Conservation (phyloP, 75 land plant species). For the Sequoia sempervirens region DNA sequence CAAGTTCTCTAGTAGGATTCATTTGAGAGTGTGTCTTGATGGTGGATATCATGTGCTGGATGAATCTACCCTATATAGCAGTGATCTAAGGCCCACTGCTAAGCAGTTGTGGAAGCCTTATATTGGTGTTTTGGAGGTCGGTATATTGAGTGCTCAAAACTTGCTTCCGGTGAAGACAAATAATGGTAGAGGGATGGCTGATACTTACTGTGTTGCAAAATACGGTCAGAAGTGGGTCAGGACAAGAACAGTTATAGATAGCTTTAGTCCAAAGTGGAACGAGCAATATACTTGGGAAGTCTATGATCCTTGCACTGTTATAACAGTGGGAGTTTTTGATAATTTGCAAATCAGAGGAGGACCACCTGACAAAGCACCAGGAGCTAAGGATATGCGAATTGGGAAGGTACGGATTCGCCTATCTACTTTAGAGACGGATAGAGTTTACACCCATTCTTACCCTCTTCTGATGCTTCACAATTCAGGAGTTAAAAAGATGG, state of each 20-base stretch:
- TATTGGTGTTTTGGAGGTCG: slow-evolving; percentile 52
- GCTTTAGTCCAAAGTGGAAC: slow-evolving; percentile 60
- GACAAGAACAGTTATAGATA: slow-evolving; percentile 54
- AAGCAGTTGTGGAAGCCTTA: slow-evolving; percentile 50
- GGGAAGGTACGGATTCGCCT: slow-evolving; percentile 68
- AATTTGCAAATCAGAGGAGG: slow-evolving; percentile 33
- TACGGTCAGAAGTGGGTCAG: slow-evolving; percentile 78
- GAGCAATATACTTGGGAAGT: slow-evolving; percentile 88
- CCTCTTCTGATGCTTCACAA: slow-evolving; percentile 60
- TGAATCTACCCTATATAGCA: slow-evolving; percentile 55
- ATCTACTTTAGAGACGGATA: slow-evolving; percentile 56
- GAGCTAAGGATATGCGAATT: slow-evolving; percentile 38
- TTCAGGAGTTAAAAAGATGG: slow-evolving; percentile 78
- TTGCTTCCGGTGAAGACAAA: slow-evolving; percentile 47
- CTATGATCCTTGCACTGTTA: slow-evolving; percentile 73
- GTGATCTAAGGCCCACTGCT: slow-evolving; percentile 42
- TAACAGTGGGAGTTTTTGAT: slow-evolving; percentile 75
- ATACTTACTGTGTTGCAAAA: slow-evolving; percentile 72
- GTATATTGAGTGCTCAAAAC: slow-evolving; percentile 50
- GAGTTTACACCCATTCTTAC: slow-evolving; percentile 55
- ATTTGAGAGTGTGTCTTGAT: slow-evolving; percentile 47
- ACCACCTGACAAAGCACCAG: neutral
- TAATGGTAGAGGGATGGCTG: slow-evolving; percentile 50
- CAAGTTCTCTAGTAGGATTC: slow-evolving; percentile 47
- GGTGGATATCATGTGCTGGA: slow-evolving; percentile 64